Evolutionary conservation across 331 rosid species (phyloP).

Genomic region (Ulmus americana): DNA sequence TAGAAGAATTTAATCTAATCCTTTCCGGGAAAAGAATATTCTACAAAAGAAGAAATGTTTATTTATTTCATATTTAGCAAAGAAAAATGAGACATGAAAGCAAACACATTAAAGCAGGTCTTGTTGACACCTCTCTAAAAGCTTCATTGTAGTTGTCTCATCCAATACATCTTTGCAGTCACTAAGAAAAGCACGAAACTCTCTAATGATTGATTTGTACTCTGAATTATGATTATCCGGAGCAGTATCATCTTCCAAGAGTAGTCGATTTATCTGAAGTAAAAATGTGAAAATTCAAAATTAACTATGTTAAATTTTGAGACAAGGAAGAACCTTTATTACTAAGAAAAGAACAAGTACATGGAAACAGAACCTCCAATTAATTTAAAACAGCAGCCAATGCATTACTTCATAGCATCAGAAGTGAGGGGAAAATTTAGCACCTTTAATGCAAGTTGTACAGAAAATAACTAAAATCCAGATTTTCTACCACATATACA

Average conservation of each 20-base stretch:
- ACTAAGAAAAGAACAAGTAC: too few relatives aligned
- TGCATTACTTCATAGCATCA: background rate
- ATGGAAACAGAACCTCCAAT: background rate
- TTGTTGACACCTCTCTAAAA: slow-evolving; percentile 65
- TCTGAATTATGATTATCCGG: slow-evolving; percentile 57
- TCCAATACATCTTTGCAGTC: slow-evolving; percentile 92
- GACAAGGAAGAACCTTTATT: too few relatives aligned
- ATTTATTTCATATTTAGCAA: background rate
- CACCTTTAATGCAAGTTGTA: background rate
- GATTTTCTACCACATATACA: background rate
- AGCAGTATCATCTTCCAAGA: slow-evolving; percentile 87
- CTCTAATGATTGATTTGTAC: slow-evolving; percentile 68
- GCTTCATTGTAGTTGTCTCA: slow-evolving; percentile 90
- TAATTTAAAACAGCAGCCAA: slow-evolving; percentile 13
- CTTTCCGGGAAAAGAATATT: background rate
- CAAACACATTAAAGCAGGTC: slow-evolving; percentile 22
- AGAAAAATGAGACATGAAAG: background rate
- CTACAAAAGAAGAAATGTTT: background rate
- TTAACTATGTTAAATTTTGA: too few relatives aligned
- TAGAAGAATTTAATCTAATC: background rate
- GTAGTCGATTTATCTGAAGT: slow-evolving; percentile 75
- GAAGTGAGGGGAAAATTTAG: slow-evolving; percentile 1
- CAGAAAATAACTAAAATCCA: background rate
- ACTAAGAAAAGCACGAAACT: slow-evolving; percentile 90
- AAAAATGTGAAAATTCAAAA: slow-evolving; percentile 22